Evolutionary conservation across 495 filamentous ascomycete genomes (phyloP).

Genomic region (Clavariopsis aquatica): DNA sequence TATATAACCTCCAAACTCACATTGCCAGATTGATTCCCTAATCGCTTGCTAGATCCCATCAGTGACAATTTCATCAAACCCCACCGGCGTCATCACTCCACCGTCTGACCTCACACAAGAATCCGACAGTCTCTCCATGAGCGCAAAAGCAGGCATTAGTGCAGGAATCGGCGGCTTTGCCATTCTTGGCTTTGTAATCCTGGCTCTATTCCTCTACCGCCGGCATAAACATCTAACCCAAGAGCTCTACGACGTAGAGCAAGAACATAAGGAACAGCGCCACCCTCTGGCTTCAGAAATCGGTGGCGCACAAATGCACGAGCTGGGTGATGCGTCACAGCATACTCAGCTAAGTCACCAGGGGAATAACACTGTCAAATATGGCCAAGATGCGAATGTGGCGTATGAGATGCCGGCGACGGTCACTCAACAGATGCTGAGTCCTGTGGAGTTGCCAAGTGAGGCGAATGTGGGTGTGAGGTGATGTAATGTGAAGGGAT

Average conservation of each 20-base stretch:
- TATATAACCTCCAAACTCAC: background rate
- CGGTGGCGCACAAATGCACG: background rate
- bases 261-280: background rate
- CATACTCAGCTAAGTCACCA: background rate
- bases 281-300: background rate
- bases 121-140: constrained; percentile 15
- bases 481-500: constrained; percentile 4
- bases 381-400: background rate
- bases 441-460: constrained; percentile 17
- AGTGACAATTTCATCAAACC: background rate
- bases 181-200: constrained; percentile 18
- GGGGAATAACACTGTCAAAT: background rate
- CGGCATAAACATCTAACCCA: constrained; percentile 15
- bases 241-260: background rate
- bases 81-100: background rate
- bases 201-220: constrained; percentile 16
- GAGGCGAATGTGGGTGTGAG: background rate
- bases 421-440: background rate
- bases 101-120: background rate
- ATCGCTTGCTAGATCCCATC: background rate
- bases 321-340: background rate
- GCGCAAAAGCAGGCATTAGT: constrained; percentile 24
- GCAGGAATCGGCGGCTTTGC: background rate
- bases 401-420: constrained; percentile 20
- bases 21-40: background rate